Base-by-base conservation (phyloP, 805 yeast genomes). In the Starmerella khaoyaiensis region DNA sequence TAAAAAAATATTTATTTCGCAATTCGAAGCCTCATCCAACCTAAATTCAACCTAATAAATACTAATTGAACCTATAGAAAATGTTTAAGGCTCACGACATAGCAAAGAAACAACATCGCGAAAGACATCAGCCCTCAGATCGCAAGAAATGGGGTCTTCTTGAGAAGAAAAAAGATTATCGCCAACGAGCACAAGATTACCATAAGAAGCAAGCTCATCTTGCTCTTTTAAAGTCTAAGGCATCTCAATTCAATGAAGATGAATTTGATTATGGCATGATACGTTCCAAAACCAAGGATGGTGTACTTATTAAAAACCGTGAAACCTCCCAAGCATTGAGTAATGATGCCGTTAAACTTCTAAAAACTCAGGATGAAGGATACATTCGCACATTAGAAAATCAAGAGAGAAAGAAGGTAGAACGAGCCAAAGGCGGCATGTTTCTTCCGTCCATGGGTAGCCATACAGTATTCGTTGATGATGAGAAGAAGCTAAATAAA, bases 241-340 rank as follows among this genome's bases (percentile, higher is more conserved):
- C 80, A 2, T 62, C 67, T 25, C 67, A 68, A 31, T 69, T 83
- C 49, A 90, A 90, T 56, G 93, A 93, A 12, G 98, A 90, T 67
- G 98, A 90, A 59, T 90, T 79, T 62, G 84, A 87, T 59, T 94
- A 83, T 71, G 90, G 83, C 16, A 90, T 90, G 98, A 71, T 76
- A 22, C 65, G 68, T 11, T 68, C 67, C 50, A 74, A 90, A 4
- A 93, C 83, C 46, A 61, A 65, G 2, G 63, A 68, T 9, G 96
- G 96, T 1, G 66, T 80, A 7, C 52, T 79, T 33, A 62, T 74
- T 1, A 81, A 80, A 17, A 37, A 45, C 22, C 66, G 93, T 43
- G 58, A 54, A 5, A 44, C 48, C 29, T 39, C 49, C 12, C 60
- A 57, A 34, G 68, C 65, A 19, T 59, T 84, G 37, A 61, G 74